phyloP scores from a whole-genome alignment of 257 asterid species.

The Solanum ossicruentum region DNA sequence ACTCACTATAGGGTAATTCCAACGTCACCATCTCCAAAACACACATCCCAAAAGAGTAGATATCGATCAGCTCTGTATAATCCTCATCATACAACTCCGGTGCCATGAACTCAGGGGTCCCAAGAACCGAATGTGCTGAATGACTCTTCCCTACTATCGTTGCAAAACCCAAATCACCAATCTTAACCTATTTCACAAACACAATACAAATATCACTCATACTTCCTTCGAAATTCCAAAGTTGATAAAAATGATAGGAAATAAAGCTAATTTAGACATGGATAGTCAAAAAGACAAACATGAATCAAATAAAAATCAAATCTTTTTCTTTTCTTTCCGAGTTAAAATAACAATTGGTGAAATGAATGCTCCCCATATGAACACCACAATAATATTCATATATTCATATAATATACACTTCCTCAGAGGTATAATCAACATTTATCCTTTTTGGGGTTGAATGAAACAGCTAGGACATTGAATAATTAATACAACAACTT shows the following conservation, averaged over 20 bases:
- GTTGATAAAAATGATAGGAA: background rate
- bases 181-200: constrained; percentile 43
- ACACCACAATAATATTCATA: background rate
- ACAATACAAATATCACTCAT: background rate
- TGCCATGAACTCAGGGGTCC: constrained; percentile 90
- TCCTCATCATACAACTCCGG: constrained; percentile 71
- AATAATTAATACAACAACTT: background rate
- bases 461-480: background rate
- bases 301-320: background rate
- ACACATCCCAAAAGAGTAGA: constrained; percentile 80
- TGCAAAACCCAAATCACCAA: constrained; percentile 78
- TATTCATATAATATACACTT: background rate
- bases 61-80: constrained; percentile 51
- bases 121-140: constrained; percentile 55
- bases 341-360: background rate
- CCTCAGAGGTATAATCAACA: background rate
- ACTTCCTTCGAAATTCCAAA: background rate
- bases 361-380: background rate
- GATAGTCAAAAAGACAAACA: background rate
- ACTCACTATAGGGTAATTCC: constrained; percentile 59
- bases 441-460: background rate
- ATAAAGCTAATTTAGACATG: background rate
- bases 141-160: constrained; percentile 48
- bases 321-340: background rate
- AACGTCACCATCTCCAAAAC: constrained; percentile 70